Conservation (phyloP, 1,284 basidiomycete species). For the Heterobasidion occidentale region DNA sequence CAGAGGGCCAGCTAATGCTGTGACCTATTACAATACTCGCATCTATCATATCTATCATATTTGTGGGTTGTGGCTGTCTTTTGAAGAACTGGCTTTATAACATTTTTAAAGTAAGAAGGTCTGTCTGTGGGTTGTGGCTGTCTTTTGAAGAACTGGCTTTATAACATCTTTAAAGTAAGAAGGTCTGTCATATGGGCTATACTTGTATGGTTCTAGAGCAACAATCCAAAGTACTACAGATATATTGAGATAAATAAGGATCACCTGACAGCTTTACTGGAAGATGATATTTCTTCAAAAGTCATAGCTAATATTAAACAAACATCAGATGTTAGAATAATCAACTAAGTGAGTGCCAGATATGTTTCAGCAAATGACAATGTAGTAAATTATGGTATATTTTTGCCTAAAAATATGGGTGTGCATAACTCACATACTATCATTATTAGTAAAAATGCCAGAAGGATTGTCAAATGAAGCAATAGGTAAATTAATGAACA, state of each 20-base stretch:
- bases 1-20: slow-evolving; percentile 25
- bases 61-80: slow-evolving; percentile 21
- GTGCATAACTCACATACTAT: too few species aligned
- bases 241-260: slow-evolving; percentile 20
- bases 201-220: slow-evolving; percentile 23
- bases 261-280: slow-evolving; percentile 17
- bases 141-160: slow-evolving; percentile 18
- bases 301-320: slow-evolving; percentile 15
- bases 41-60: slow-evolving; percentile 23
- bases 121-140: slow-evolving; percentile 19
- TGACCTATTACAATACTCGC: slow-evolving; percentile 18
- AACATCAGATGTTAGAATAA: slow-evolving; percentile 11
- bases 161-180: slow-evolving; percentile 15
- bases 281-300: slow-evolving; percentile 24
- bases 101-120: slow-evolving; percentile 16
- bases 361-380: too few species aligned
- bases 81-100: slow-evolving; percentile 17
- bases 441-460: too few species aligned
- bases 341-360: too few species aligned
- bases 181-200: slow-evolving; percentile 13
- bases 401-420: too few species aligned
- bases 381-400: too few species aligned
- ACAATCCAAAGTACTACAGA: slow-evolving; percentile 25
- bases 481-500: too few species aligned
- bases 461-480: too few species aligned